Conservation (phyloP, 495 filamentous ascomycete genomes). For the Delitschia confertaspora region DNA sequence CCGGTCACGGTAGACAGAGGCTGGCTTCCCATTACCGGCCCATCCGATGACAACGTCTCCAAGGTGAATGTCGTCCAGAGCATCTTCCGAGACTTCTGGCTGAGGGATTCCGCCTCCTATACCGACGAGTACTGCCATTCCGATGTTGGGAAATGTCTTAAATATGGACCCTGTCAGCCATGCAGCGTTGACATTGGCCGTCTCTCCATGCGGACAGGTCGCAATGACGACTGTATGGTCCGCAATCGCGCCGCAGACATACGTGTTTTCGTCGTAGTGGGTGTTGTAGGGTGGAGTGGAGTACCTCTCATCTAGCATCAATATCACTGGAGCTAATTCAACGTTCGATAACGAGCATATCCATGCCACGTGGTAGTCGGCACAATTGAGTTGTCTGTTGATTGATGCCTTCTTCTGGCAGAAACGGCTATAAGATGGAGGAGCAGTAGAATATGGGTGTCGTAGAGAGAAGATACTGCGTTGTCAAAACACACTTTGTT, state of each 20-base stretch:
- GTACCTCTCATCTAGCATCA: slow-evolving; percentile 3
- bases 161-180: neutral
- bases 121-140: slow-evolving; percentile 4
- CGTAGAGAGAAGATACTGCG: no score
- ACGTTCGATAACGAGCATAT: slow-evolving; percentile 2
- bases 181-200: neutral
- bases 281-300: neutral
- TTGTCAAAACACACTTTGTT: no score
- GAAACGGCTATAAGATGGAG: no score
- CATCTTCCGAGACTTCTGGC: neutral
- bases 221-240: slow-evolving; percentile 1
- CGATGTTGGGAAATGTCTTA: slow-evolving; percentile 6
- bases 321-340: neutral
- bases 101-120: slow-evolving; percentile 3
- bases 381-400: slow-evolving; percentile 2
- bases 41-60: slow-evolving; percentile 2
- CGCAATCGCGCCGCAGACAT: neutral
- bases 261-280: slow-evolving; percentile 4
- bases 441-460: no score
- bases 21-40: no score
- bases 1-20: no score
- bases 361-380: slow-evolving; percentile 1
- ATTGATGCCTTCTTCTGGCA: neutral
- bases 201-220: neutral
- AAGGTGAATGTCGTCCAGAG: neutral